Base-by-base conservation (phyloP, 139 green algal genomes). In the Zygnema circumcarinatum region DNA sequence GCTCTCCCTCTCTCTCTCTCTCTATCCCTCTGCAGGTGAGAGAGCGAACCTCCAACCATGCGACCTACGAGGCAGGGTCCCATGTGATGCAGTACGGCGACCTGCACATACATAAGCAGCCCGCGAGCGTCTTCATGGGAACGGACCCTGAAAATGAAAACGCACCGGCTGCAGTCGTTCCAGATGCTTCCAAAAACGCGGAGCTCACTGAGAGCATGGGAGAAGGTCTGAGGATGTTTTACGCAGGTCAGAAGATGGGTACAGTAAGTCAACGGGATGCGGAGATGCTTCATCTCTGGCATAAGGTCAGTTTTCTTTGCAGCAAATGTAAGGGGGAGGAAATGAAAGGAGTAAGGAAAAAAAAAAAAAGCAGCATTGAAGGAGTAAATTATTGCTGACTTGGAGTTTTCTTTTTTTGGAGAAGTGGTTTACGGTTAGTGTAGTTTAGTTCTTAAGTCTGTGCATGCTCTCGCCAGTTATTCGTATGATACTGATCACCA, bases 61-160 rank as follows among this genome's bases (percentile, higher is more conserved):
- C 87, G 56, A 96, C 94, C 20, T 98, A 96, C 88, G 52, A 82
- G 1, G 81, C 92, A 83, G 94, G 94, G 80, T 91, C 74, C n/a
- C 94, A 96, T 80, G 96, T 96, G 0, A 94, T 96, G 95, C 93
- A 94, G 85, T 98, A 94, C 84, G 96, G 96, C 67, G 80, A 89
- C 2, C 53, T 96, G 25, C 69, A 35, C 36, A 95, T 98, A 2
- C 91, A 93, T 32, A 67, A 90, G 22, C 93, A 98, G 88, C 67
- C 89, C 0, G 93, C 90, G 2, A 91, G 90, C 0, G 91, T 95
- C 89, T 98, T 95, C 90, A 47, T 95, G 33, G 94, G 94, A n/a
- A 72, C 72, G 72, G 82, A 88, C 73, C 82, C 82, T 41, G 52
- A 33, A 2, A 84, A 83, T 76, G 72, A 84, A 31, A 54, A 79